Base-by-base conservation (phyloP, 495 filamentous ascomycete genomes). In the Xylaria grammica region DNA sequence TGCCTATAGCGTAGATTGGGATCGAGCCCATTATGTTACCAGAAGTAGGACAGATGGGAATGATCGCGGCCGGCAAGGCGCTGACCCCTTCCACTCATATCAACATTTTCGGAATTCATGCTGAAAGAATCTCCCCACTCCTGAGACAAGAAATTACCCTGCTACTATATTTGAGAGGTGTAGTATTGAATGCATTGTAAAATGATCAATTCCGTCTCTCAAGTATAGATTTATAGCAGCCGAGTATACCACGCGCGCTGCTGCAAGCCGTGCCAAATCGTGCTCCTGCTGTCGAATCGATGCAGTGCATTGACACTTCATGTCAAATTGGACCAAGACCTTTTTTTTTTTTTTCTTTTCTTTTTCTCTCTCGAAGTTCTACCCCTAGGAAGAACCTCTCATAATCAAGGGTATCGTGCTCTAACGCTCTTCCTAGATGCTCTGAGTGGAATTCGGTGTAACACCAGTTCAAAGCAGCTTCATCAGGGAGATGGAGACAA, bases 271-370 rank as follows among this genome's bases (percentile, higher is more conserved):
- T 60, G 55, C 63, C 48, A 65, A 51, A 55, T 32, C 29, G 30
- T 65, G 72, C 69, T 74, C 69, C 72, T 74, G 72, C 67, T 32
- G 62, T 72, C 67, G 65, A 61, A 67, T 68, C 65, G 69, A 72
- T 71, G 72, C 69, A 70, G 72, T 72, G 72, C 67, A 67, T 49
- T 71, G 65, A 62, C 46, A 69, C 32, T 59, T 62, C 13, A 53
- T 69, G 62, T 60, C 32, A 53, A 62, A 36, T 59, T 60, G 63
- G 63, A 42, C 40, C 20, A 27, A 54, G 45, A 59, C 45, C 13
- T n/a, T 11, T n/a, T 30, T 53, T 15, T 4, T 48, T 36, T 36
- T 36, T 11, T 2, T 27, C 20, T 50, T 50, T 30, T 55, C 24
- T 52, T 22, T n/a, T n/a, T n/a, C n/a, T 50, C 15, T 26, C 19